Conservation (phyloP, 805 yeast genomes). For the Zygosaccharomyces kombuchaensis region DNA sequence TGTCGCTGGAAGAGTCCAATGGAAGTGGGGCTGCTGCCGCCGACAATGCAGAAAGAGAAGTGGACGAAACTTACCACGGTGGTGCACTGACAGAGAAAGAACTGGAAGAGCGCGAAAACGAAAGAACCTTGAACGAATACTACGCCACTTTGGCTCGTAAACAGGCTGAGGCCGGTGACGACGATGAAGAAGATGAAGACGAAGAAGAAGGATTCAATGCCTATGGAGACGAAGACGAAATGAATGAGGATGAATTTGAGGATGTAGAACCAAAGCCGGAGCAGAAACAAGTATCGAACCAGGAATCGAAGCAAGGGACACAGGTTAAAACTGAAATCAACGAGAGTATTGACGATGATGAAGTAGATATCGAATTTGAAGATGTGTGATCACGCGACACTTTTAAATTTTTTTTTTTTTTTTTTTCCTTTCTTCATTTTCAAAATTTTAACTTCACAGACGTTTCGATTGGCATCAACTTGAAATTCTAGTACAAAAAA, state of each 20-base stretch:
- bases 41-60: constrained; percentile 10
- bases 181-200: constrained; percentile 45
- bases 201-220: constrained; percentile 45
- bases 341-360: constrained; percentile 27
- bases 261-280: constrained; percentile 14
- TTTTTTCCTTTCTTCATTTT: neutral
- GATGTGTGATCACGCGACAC: constrained; percentile 23
- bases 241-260: constrained; percentile 23
- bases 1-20: constrained; percentile 17
- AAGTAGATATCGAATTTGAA: constrained; percentile 36
- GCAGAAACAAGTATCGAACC: constrained; percentile 5
- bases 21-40: constrained; percentile 2
- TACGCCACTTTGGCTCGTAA: constrained; percentile 72
- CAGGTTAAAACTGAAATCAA: neutral
- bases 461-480: neutral
- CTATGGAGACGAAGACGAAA: constrained; percentile 33
- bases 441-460: too few relatives aligned
- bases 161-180: constrained; percentile 59
- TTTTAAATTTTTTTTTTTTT: neutral
- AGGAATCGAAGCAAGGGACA: neutral
- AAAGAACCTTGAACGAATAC: constrained; percentile 68
- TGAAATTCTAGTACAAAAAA: neutral
- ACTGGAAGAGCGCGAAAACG: constrained; percentile 59
- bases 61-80: constrained; percentile 19
- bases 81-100: constrained; percentile 34